These are phyloP conservation scores for Mycena albidolilacea DNA, from an alignment of 768 basidiomycete genomes.

Conservation along the genomic window DNA sequence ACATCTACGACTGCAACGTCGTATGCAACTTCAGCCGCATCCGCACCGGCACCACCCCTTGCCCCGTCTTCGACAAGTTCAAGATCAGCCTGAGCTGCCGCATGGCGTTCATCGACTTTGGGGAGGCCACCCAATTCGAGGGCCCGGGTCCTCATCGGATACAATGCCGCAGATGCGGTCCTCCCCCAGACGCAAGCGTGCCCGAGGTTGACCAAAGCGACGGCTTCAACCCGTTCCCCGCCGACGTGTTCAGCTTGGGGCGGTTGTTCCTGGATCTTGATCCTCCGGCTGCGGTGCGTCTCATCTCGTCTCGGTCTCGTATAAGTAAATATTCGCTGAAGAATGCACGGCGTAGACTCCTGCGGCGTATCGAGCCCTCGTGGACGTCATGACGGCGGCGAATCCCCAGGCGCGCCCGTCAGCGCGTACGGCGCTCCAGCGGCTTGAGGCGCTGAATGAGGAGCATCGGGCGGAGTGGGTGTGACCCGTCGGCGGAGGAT, in stretches of 20 bases:
- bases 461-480: too few species aligned
- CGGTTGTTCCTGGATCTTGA: neutral
- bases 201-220: neutral
- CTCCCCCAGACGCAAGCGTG: neutral
- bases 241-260: constrained; percentile 16
- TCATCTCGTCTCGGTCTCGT: neutral
- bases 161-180: neutral
- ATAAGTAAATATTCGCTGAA: neutral
- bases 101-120: constrained; percentile 17
- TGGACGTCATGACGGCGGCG: constrained; percentile 4
- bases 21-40: neutral
- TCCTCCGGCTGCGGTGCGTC: neutral
- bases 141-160: too few species aligned
- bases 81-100: neutral
- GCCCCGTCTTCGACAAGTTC: constrained; percentile 10
- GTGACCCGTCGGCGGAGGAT: too few species aligned
- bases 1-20: constrained; percentile 1
- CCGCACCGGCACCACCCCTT: neutral
- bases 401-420: neutral
- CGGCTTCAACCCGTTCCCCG: constrained; percentile 1
- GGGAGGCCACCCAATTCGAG: neutral
- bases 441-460: constrained; percentile 4
- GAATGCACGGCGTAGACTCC: neutral
- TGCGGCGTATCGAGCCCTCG: constrained; percentile 1
- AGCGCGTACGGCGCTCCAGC: constrained; percentile 8